Evolutionary conservation across 176 grass and related monocot species (phyloP), one percentile per base, ranked within the genome.

Genomic region (Oryza brachyantha): DNA sequence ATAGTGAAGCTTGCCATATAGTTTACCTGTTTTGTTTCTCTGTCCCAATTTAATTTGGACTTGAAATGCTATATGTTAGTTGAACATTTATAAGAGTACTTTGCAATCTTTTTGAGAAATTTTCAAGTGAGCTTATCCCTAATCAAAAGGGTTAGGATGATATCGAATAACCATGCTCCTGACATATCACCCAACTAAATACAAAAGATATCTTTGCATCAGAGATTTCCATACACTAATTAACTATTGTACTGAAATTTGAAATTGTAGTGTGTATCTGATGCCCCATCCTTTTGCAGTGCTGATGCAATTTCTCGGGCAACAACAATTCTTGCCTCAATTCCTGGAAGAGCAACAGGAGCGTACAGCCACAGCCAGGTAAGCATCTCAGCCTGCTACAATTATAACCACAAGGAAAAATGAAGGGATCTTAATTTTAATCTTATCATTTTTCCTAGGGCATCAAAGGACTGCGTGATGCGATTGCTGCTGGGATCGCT

Each of bases 361-460:
- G 95, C 95, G 79, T 97, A 97, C 71, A 97, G 95, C 55, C 95
- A 94, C 83, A 94, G 95, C 64, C 91, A 97, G 87, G 95, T 97
- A 88, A 79, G 50, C 79, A 64, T 69, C 26, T 58, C 19, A 34
- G 71, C 0, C 19, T 21, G 29, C 74, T 14, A 50, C 68, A 86
- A 70, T 92, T 91, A 64, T 74, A 34, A 17, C 12, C 7, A 76
- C 13, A 73, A 73, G 13, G 25, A 73, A 48, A 63, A 63, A 71
- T 9, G 13, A 54, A 16, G 32, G 41, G 43, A 76, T 63, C 21
- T 73, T 77, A 45, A 10, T 62, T 81, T 79, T 13, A 66, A 67
- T 84, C 46, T 29, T 68, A 2, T 75, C 73, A 68, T 48, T 84
- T 77, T 81, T 81, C 81, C 83, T 69, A 99, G 96, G 96, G 96